phyloP scores from a whole-genome alignment of 352 stramenopile species.

The Globisporangium parvum region DNA sequence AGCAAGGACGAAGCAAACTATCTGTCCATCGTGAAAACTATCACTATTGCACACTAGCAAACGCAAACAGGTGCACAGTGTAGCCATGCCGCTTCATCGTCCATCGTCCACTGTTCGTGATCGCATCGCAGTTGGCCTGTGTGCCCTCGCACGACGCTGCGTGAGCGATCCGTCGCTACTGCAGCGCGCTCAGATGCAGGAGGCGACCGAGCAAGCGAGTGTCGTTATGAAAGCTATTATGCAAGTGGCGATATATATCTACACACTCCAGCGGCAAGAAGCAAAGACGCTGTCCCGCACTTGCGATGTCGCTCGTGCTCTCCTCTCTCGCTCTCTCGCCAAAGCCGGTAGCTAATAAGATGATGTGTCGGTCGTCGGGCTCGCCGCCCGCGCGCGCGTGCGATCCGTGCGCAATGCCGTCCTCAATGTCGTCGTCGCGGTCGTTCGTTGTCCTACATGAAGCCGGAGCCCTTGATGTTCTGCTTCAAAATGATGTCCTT shows the following conservation, averaged over 20 bases:
- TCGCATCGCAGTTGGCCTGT: too few species aligned
- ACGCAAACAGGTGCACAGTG: too few species aligned
- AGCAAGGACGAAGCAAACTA: too few species aligned
- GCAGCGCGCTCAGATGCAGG: background rate
- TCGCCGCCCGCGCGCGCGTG: background rate
- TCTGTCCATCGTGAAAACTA: too few species aligned
- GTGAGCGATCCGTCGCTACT: too few species aligned
- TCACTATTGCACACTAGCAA: too few species aligned
- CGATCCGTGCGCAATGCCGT: background rate
- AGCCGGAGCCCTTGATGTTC: slow-evolving; percentile 90
- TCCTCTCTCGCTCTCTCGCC: slow-evolving; percentile 3
- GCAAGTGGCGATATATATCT: slow-evolving; percentile 11
- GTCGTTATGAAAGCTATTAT: slow-evolving; percentile 7
- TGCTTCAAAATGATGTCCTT: slow-evolving; percentile 95
- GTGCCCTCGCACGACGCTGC: too few species aligned
- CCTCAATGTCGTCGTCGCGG: background rate
- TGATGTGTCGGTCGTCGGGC: slow-evolving; percentile 1
- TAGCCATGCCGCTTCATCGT: too few species aligned
- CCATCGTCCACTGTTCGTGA: too few species aligned
- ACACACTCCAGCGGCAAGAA: slow-evolving; percentile 10
- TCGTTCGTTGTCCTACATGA: slow-evolving; percentile 53
- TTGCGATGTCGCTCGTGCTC: background rate
- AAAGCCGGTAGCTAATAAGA: slow-evolving; percentile 7
- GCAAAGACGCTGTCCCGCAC: background rate
- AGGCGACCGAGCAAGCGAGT: too few species aligned